A percentile compares a stretch with the other conserved stretches of the same genome.
phyloP scores from a whole-genome alignment of 768 basidiomycete species.

The Russula ochroleuca region DNA sequence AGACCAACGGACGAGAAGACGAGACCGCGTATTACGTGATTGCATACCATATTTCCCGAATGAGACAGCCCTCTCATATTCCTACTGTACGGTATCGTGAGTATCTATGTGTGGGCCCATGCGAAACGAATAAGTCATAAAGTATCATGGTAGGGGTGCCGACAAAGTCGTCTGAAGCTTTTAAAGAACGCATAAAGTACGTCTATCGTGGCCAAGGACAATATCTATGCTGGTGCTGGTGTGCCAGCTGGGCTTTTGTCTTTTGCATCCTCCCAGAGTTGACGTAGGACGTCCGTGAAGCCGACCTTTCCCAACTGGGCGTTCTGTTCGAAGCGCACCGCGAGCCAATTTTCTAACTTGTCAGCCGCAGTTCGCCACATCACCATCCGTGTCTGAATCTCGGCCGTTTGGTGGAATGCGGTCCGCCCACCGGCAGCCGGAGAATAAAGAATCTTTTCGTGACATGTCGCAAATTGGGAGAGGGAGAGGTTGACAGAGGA shows the following conservation, averaged over 20 bases:
- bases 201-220: conserved; percentile 22
- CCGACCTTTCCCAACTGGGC: conserved; percentile 84
- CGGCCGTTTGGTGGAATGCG: conserved; percentile 82
- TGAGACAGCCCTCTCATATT: not conserved
- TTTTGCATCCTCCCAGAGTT: conserved; percentile 67
- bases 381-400: conserved; percentile 78
- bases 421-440: conserved; percentile 65
- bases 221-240: conserved; percentile 30
- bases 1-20: no score
- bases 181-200: conserved; percentile 30
- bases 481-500: conserved; percentile 91
- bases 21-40: conserved; percentile 9
- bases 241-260: conserved; percentile 43
- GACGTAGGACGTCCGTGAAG: conserved; percentile 83
- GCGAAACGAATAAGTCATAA: conserved; percentile 32
- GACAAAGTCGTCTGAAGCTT: conserved; percentile 27
- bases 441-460: conserved; percentile 83
- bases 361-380: conserved; percentile 80
- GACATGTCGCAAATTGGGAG: conserved; percentile 91
- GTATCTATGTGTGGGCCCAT: conserved; percentile 22
- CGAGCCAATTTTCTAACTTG: conserved; percentile 79
- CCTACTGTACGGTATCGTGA: not conserved
- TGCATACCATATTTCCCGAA: not conserved
- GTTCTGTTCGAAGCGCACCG: conserved; percentile 88
- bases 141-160: conserved; percentile 27